phyloP scores from a whole-genome alignment of 495 filamentous ascomycete species.

The Daldinia bambusicola region DNA sequence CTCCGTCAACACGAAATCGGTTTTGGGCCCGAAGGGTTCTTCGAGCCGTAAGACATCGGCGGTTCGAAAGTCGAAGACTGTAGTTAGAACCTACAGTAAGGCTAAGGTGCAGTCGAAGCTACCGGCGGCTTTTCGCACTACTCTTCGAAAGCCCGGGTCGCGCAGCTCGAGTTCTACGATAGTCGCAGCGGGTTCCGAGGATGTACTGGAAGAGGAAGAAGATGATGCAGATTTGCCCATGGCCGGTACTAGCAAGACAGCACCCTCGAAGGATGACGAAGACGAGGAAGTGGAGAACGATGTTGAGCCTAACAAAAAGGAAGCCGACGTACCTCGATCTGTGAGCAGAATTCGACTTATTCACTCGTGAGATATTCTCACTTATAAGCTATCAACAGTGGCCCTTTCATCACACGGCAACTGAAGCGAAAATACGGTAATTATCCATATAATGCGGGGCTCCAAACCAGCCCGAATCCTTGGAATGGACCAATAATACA shows the following conservation, averaged over 20 bases:
- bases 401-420: not conserved
- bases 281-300: slow-evolving; percentile 6
- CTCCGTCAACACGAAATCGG: slow-evolving; percentile 50
- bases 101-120: slow-evolving; percentile 42
- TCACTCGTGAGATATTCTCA: slow-evolving; percentile 19
- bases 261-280: slow-evolving; percentile 2
- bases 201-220: not conserved
- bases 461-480: slow-evolving; percentile 4
- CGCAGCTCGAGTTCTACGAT: slow-evolving; percentile 44
- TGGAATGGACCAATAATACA: not conserved
- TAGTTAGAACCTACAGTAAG: slow-evolving; percentile 47
- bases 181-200: slow-evolving; percentile 31
- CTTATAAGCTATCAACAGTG: not conserved
- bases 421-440: not conserved
- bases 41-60: slow-evolving; percentile 39
- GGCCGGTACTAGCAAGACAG: slow-evolving; percentile 12
- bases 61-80: slow-evolving; percentile 45
- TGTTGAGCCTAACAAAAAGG: slow-evolving; percentile 18
- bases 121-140: slow-evolving; percentile 27
- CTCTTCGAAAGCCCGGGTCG: slow-evolving; percentile 41
- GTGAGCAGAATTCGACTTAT: slow-evolving; percentile 34
- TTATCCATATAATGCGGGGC: slow-evolving; percentile 5
- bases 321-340: slow-evolving; percentile 28
- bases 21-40: slow-evolving; percentile 39
- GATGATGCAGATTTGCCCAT: slow-evolving; percentile 9